Evolutionary conservation across 257 asterid species (phyloP), one percentile per base, ranked within the genome.

Genomic region (Perilla frutescens): DNA sequence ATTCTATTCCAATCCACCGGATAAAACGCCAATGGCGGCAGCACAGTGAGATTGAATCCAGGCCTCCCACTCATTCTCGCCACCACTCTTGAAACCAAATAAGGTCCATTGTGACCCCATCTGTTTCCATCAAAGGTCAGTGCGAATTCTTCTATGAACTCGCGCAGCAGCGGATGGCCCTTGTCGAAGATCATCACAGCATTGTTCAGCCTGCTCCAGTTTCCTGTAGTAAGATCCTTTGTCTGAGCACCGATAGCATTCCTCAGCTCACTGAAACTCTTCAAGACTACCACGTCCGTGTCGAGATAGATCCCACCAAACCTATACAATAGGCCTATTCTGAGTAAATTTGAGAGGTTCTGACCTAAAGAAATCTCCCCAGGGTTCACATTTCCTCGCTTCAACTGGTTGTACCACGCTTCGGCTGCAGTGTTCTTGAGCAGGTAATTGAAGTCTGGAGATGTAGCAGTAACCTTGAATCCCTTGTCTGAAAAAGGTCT

Each of bases 41-140:
- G 58, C 15, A 90, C 87, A 0, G 91, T 87, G 70, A 90, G 68
- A 60, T 88, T 80, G 66, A 77, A 85, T 14, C 89, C 92, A 47
- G 78, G 80, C 76, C 87, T 81, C 76, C 74, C 84, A 36, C 70
- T 71, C 62, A 86, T 45, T 83, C 98, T 87, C 2, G 82, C 44
- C 79, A 90, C 94, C 4, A 92, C 96, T 72, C 98, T 82, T 7
- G 98, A 92, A 40, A 92, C 98, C 70, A 92, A 77, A 61, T 90
- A 92, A 31, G 96, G 98, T 10, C 98, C 98, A 51, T 92, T 92
- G 56, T 92, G 98, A 1, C 98, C 98, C 98, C 96, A 92, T 71
- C 86, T 88, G 5, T 88, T 88, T 26, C 98, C 98, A 74, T 90
- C 92, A 48, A 92, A 90, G 0, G 96, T 92, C 26, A 77, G 85